phyloP scores from a whole-genome alignment of 1,284 basidiomycete species.

The Cystobasidium pallidum region DNA sequence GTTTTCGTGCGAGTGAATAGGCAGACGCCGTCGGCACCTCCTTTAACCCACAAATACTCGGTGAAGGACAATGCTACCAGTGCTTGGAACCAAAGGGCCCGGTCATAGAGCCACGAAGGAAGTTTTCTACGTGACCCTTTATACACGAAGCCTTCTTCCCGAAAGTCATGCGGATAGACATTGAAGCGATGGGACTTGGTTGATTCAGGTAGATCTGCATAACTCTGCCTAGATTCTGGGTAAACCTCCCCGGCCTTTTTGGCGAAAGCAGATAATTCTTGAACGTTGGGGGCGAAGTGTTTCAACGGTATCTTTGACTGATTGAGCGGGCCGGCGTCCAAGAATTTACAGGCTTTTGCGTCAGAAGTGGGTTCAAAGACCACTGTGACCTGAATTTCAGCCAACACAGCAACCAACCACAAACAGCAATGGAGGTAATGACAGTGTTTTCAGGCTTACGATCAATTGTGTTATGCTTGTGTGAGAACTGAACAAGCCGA shows the following conservation, averaged over 20 bases:
- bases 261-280: slow-evolving; percentile 55
- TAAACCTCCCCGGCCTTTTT: slow-evolving; percentile 67
- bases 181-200: too few species aligned
- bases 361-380: slow-evolving; percentile 80
- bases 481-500: background rate
- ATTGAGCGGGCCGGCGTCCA: slow-evolving; percentile 58
- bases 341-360: slow-evolving; percentile 71
- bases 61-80: slow-evolving; percentile 78
- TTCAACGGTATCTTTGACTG: slow-evolving; percentile 44
- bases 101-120: background rate
- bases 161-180: too few species aligned
- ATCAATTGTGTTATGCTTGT: slow-evolving; percentile 33
- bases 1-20: slow-evolving; percentile 48
- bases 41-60: slow-evolving; percentile 78
- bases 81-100: background rate
- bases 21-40: slow-evolving; percentile 64
- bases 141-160: background rate
- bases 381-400: slow-evolving; percentile 50
- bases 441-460: slow-evolving; percentile 39
- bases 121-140: slow-evolving; percentile 16
- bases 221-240: slow-evolving; percentile 55
- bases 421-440: slow-evolving; percentile 59
- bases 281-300: slow-evolving; percentile 49
- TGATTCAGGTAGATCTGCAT: too few species aligned
- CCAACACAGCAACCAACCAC: too few species aligned